Conservation (phyloP, 495 filamentous ascomycete genomes). For the Letharia columbiana region DNA sequence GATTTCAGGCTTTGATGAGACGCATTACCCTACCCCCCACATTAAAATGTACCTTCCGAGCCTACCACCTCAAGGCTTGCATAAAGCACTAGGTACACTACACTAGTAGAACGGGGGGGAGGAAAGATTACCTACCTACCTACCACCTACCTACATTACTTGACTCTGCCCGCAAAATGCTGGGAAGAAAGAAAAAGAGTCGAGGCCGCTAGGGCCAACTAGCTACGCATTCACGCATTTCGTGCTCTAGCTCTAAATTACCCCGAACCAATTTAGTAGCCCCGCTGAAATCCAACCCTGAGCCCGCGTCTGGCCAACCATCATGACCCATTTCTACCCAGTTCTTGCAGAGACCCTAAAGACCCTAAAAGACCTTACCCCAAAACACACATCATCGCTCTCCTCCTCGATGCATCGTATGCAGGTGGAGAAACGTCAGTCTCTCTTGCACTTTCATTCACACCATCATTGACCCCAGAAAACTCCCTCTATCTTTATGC, state of each 20-base stretch:
- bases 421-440: constrained; percentile 1
- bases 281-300: background rate
- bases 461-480: background rate
- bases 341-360: background rate
- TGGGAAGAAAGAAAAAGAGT: too few relatives aligned
- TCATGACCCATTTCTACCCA: background rate
- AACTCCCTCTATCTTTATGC: background rate
- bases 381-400: background rate
- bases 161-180: too few relatives aligned
- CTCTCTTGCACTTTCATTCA: background rate
- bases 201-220: background rate
- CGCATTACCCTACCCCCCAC: background rate
- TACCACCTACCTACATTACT: background rate
- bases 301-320: constrained; percentile 2
- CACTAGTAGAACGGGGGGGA: background rate
- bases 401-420: background rate
- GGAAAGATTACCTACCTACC: background rate
- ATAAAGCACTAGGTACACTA: background rate
- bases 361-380: background rate
- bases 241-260: constrained; percentile 1
- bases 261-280: constrained; percentile 6
- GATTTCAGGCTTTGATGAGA: background rate
- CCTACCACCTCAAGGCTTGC: background rate
- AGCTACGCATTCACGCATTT: background rate
- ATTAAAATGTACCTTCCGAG: background rate